These are phyloP conservation scores for Mycena vitilis DNA, from an alignment of 768 basidiomycete genomes.

Conservation along the genomic window DNA sequence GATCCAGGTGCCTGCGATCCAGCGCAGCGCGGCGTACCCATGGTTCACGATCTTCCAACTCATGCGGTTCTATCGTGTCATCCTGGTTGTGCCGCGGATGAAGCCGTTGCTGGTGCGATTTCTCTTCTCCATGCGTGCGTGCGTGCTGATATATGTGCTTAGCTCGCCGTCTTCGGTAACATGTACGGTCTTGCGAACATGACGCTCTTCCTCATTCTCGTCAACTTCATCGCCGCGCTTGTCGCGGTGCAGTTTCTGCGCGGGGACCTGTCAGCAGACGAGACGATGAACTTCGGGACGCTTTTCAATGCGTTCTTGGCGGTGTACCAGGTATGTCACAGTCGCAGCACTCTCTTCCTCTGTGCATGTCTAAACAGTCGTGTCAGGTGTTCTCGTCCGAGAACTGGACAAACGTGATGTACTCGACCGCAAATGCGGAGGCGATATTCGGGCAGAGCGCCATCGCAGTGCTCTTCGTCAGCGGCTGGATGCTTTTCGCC, in stretches of 20 bases:
- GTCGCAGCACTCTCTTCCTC: not conserved
- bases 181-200: slow-evolving; percentile 93
- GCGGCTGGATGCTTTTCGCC: slow-evolving; percentile 90
- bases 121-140: slow-evolving; percentile 15
- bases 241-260: slow-evolving; percentile 87
- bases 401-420: slow-evolving; percentile 89
- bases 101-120: slow-evolving; percentile 80
- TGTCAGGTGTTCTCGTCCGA: slow-evolving; percentile 77
- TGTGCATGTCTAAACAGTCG: not conserved
- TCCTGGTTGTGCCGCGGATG: slow-evolving; percentile 92
- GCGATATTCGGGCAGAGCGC: slow-evolving; percentile 72
- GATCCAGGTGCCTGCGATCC: slow-evolving; percentile 87
- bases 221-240: slow-evolving; percentile 89
- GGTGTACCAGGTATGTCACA: slow-evolving; percentile 74
- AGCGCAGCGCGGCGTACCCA: slow-evolving; percentile 71
- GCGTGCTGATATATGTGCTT: not conserved
- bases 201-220: slow-evolving; percentile 87
- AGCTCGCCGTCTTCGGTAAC: slow-evolving; percentile 93
- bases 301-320: slow-evolving; percentile 88
- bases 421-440: slow-evolving; percentile 72
- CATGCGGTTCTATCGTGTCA: slow-evolving; percentile 90
- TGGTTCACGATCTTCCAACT: slow-evolving; percentile 95
- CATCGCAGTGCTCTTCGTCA: slow-evolving; percentile 77
- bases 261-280: slow-evolving; percentile 72
- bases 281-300: slow-evolving; percentile 80